These are phyloP conservation scores for Anthracocystis panici-leucophaei DNA, from an alignment of 1,284 basidiomycete species.

Conservation along the genomic window DNA sequence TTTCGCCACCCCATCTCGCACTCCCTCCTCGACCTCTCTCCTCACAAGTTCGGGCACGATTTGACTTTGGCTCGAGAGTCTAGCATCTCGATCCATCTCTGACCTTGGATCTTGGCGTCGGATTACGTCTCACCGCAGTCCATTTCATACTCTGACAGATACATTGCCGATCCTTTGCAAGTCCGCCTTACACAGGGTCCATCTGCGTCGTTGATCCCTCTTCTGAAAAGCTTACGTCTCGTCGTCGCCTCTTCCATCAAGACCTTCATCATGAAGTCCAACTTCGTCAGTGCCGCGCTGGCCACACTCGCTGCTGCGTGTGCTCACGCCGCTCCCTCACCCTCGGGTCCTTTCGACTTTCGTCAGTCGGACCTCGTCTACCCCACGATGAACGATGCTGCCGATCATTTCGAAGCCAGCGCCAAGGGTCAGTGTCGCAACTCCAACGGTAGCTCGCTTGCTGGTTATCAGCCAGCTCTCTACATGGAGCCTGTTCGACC, in stretches of 20 bases:
- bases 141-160: conserved; percentile 18
- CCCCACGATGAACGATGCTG: conserved; percentile 22
- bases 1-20: background rate
- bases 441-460: conserved; percentile 41
- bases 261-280: conserved; percentile 28
- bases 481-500: conserved; percentile 53
- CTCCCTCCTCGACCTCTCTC: background rate
- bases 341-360: conserved; percentile 31
- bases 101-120: background rate
- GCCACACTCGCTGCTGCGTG: conserved; percentile 24
- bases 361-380: conserved; percentile 12
- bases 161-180: conserved; percentile 5
- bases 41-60: background rate
- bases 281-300: conserved; percentile 17
- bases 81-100: background rate
- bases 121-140: conserved; percentile 11
- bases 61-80: background rate
- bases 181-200: background rate
- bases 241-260: background rate
- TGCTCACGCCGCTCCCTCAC: conserved; percentile 34
- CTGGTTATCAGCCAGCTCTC: conserved; percentile 26
- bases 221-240: background rate
- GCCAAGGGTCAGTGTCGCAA: conserved; percentile 26
- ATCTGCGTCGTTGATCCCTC: background rate
- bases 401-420: conserved; percentile 6